These are phyloP conservation scores for Jaapia argillacea DNA, from an alignment of 768 basidiomycete species.

Conservation along the genomic window DNA sequence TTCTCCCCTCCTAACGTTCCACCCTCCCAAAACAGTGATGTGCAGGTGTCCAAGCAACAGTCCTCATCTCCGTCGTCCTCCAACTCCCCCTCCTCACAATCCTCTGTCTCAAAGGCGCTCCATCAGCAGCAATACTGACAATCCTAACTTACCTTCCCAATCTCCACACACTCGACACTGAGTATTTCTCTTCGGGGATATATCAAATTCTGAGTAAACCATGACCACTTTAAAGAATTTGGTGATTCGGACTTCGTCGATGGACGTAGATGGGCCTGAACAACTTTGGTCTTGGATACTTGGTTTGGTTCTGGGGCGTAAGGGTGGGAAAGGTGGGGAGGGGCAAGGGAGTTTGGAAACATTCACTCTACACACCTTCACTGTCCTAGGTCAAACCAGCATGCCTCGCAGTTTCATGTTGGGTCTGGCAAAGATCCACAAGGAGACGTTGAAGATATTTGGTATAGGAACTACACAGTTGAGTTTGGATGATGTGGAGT, in stretches of 20 bases:
- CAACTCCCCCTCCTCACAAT: conserved; percentile 46
- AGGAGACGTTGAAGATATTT: background rate
- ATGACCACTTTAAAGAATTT: conserved; percentile 20
- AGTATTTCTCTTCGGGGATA: conserved; percentile 35
- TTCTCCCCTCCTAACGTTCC: too few relatives aligned
- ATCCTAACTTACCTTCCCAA: conserved; percentile 51
- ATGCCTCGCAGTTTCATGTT: background rate
- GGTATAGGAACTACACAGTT: background rate
- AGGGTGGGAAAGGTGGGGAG: too few relatives aligned
- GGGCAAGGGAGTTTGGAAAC: conserved; percentile 24
- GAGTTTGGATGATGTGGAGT: background rate
- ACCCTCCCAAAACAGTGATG: conserved; percentile 35
- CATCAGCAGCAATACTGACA: conserved; percentile 43
- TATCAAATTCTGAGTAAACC: conserved; percentile 16
- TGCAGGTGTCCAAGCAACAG: conserved; percentile 48
- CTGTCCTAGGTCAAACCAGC: background rate
- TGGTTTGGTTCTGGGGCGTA: too few relatives aligned
- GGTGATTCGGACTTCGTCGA: conserved; percentile 46
- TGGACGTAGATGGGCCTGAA: conserved; percentile 34
- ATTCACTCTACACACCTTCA: background rate
- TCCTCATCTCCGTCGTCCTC: conserved; percentile 50
- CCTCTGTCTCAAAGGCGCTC: conserved; percentile 56
- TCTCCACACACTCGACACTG: conserved; percentile 51
- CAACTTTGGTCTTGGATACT: conserved; percentile 49
- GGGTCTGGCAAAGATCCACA: background rate